Evolutionary conservation across 495 filamentous ascomycete species (phyloP).

Genomic region (Astrothelium subdiscretum): DNA sequence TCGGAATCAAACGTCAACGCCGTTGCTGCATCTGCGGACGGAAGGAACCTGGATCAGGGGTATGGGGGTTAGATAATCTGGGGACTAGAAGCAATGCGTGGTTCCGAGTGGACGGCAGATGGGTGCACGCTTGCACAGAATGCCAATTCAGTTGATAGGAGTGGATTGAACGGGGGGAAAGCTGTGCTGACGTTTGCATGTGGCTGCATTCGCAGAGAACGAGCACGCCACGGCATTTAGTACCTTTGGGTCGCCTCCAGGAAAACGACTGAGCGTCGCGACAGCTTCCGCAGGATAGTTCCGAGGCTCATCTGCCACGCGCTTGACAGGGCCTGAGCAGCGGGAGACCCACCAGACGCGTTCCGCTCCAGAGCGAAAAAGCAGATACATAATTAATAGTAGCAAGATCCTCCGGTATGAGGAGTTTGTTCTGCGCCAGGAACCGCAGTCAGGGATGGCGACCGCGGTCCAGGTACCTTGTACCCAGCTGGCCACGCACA

Average conservation of each 20-base stretch:
- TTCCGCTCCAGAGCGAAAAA: neutral
- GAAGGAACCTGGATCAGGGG: constrained; percentile 1
- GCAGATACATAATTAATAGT: no score
- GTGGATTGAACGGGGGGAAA: neutral
- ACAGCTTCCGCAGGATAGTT: neutral
- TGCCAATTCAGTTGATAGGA: neutral
- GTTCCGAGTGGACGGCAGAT: constrained; percentile 1
- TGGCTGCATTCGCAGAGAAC: neutral
- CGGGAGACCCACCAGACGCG: constrained; percentile 1
- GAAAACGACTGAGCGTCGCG: neutral
- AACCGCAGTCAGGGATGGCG: neutral
- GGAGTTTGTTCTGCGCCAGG: neutral
- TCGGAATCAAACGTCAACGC: constrained; percentile 1
- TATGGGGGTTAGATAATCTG: neutral
- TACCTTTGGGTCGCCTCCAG: neutral
- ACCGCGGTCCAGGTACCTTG: neutral
- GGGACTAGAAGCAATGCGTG: neutral
- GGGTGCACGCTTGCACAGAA: neutral
- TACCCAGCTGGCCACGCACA: no score
- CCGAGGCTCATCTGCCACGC: constrained; percentile 1
- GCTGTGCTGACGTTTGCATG: constrained; percentile 3
- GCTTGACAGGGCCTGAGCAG: neutral
- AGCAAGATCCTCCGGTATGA: constrained; percentile 1
- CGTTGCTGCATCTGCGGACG: constrained; percentile 3
- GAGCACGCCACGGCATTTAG: constrained; percentile 1